phyloP scores from a whole-genome alignment of 2,329 filamentous ascomycete genomes.

The Tolypocladium sp. region DNA sequence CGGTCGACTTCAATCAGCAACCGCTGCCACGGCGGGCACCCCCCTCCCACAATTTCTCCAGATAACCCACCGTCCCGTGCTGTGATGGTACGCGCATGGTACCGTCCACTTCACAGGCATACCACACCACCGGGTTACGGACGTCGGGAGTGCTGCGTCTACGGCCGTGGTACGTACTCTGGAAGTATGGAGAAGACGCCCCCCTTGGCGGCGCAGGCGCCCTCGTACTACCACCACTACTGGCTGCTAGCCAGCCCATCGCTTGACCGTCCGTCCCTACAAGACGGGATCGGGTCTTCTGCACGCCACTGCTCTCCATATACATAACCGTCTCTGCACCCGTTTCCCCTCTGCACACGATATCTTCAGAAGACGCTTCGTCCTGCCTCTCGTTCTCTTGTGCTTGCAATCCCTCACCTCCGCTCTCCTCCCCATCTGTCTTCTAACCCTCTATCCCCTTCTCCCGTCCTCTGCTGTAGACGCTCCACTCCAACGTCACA shows the following conservation, averaged over 20 bases:
- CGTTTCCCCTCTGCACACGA: conserved; percentile 6
- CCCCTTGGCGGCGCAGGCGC: conserved; percentile 3
- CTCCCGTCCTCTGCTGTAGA: background rate
- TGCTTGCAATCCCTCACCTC: background rate
- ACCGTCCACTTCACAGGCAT: conserved; percentile 3
- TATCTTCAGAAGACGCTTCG: conserved; percentile 1
- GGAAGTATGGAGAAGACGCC: conserved; percentile 5
- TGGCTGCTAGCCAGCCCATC: background rate
- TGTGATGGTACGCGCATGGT: conserved; percentile 2
- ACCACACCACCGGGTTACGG: conserved; percentile 9
- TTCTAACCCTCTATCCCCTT: background rate
- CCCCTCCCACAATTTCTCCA: conserved; percentile 5
- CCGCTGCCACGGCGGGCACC: background rate
- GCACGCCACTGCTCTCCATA: conserved; percentile 6
- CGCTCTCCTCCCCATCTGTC: background rate
- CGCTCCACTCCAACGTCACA: background rate
- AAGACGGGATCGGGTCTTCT: conserved; percentile 1
- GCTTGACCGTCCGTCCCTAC: conserved; percentile 1
- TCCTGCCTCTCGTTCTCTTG: background rate
- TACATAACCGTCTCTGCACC: conserved; percentile 13
- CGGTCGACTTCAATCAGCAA: background rate
- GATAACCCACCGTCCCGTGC: conserved; percentile 6
- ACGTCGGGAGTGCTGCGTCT: background rate
- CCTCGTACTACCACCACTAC: background rate
- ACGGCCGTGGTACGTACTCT: background rate